A percentile compares a stretch with the other conserved stretches of the same genome.
These are phyloP conservation scores for Plasmopara halstedii DNA, from an alignment of 352 stramenopile genomes.

Conservation along the genomic window DNA sequence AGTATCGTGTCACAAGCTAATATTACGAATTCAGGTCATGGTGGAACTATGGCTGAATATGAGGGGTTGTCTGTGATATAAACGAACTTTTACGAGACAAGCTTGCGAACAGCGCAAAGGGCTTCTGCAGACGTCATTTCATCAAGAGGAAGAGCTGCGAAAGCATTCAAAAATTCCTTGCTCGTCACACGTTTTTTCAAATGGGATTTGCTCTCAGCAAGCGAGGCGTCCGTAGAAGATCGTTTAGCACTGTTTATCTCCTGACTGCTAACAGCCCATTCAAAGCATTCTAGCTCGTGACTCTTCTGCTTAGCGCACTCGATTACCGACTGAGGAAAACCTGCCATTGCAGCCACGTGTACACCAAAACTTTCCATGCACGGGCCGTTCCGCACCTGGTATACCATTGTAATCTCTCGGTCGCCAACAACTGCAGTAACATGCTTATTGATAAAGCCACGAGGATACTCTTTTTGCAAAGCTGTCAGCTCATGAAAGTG, in stretches of 20 bases:
- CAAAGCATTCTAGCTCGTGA: constrained; percentile 88
- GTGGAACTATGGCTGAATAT: no score
- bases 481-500: constrained; percentile 99
- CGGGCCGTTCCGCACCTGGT: constrained; percentile 89
- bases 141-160: constrained; percentile 64
- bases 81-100: no score
- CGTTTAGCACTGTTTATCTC: constrained; percentile 9
- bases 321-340: constrained; percentile 92
- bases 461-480: constrained; percentile 66
- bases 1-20: no score
- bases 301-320: constrained; percentile 91
- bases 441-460: constrained; percentile 93
- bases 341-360: constrained; percentile 96
- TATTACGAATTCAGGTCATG: no score
- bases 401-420: constrained; percentile 87
- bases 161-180: constrained; percentile 38
- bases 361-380: constrained; percentile 99
- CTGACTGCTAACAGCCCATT: constrained; percentile 29
- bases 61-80: no score
- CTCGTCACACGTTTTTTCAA: constrained; percentile 31
- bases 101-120: constrained; percentile 24
- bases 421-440: constrained; percentile 87
- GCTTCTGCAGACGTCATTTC: constrained; percentile 40
- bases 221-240: constrained; percentile 6
- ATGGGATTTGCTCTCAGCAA: constrained; percentile 6